Base-by-base conservation (phyloP, 2,329 filamentous ascomycete species). In the Massarina eburnea region DNA sequence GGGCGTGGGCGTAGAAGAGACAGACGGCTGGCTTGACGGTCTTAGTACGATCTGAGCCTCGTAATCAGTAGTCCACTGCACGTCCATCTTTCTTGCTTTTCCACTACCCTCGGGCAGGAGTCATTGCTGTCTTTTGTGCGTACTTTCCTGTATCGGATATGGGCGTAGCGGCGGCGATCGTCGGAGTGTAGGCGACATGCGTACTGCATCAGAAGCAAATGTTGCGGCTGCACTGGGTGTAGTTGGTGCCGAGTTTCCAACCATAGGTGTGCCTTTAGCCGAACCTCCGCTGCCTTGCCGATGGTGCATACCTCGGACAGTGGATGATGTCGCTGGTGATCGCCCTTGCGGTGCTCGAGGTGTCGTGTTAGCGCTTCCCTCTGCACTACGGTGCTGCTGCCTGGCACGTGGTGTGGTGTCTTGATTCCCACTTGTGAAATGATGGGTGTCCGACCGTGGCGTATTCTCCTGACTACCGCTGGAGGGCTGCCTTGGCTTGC, bases 1-100 rank as follows among this genome's bases (percentile, higher is more conserved):
- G 37, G 57, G 49, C 4, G 58, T 55, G 20, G 61, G 59, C 19
- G 59, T 61, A 5, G 54, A 53, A 7, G 55, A 57, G 10, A 57
- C 49, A n/a, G 61, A 59, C 3, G 49, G 56, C 36, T 59, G 58
- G 27, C 61, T 66, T 9, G 54, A 58, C 8, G 64, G 64, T 7
- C 66, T 48, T 27, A 69, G 59, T 24, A 66, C 59, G 22, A 68
- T 54, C 22, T 69, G 57, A 12, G 66, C 66, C 49, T 69, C 64
- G 21, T 60, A 52, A 39, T 64, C 62, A 9, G 63, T 60, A 8
- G 62, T 63, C 64, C 64, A 69, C 48, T 68, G 59, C 10, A 69
- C 66, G 41, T 66, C 59, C 64, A 69, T 66, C 48, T 62, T 68
- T 37, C 64, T 59, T 49, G 58, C 41, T 42, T 59, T 58, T 40